Conservation (phyloP, 331 rosid species). For the Quercus phellos region DNA sequence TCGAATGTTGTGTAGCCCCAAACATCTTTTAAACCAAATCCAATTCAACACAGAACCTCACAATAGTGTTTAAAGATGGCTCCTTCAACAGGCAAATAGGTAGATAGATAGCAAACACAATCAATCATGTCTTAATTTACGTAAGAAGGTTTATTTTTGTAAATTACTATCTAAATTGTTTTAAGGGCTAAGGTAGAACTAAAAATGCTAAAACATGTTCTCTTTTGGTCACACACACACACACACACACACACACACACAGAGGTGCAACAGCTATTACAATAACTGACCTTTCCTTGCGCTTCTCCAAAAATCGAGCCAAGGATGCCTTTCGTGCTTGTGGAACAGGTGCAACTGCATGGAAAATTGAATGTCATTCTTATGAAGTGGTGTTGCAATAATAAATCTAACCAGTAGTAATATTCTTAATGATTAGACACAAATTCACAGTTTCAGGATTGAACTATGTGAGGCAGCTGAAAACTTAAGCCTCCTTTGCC, state of each 20-base stretch:
- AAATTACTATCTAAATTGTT: neutral
- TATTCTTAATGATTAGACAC: slow-evolving; percentile 3
- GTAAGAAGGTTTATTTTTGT: neutral
- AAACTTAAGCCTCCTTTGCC: neutral
- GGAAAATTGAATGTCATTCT: slow-evolving; percentile 10
- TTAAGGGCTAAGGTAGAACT: neutral
- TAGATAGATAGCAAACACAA: neutral
- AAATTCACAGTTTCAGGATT: neutral
- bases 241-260: no score
- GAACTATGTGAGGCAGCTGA: neutral
- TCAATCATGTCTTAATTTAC: neutral
- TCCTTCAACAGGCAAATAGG: neutral
- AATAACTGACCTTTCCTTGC: slow-evolving; percentile 47
- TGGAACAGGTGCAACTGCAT: slow-evolving; percentile 50
- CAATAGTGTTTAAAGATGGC: neutral
- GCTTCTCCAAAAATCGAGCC: slow-evolving; percentile 56
- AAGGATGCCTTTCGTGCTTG: slow-evolving; percentile 53
- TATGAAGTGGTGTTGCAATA: neutral
- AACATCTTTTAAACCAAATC: neutral
- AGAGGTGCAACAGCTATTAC: neutral
- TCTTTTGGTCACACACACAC: neutral
- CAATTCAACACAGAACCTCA: neutral
- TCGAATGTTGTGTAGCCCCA: neutral
- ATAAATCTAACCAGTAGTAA: slow-evolving; percentile 11
- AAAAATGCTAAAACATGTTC: neutral